A percentile compares a stretch with the other conserved stretches of the same genome.
phyloP scores from a whole-genome alignment of 164 flowering plant genomes.

The Umbellularia californica region DNA sequence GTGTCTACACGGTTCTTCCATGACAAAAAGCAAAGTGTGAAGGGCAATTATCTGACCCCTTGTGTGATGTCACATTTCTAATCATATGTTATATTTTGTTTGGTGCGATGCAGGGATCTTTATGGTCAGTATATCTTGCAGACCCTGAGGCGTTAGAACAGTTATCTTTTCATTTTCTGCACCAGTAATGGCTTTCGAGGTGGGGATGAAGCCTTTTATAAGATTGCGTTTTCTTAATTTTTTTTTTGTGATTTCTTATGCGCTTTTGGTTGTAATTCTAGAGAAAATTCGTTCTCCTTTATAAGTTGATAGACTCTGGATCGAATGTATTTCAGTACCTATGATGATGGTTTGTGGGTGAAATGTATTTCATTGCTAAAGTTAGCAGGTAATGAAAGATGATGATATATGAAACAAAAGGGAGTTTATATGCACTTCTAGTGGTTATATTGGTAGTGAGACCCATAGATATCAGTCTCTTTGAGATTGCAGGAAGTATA shows the following conservation, averaged over 20 bases:
- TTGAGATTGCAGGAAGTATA: too few relatives aligned
- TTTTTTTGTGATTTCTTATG: too few relatives aligned
- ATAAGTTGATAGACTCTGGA: neutral
- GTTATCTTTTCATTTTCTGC: neutral
- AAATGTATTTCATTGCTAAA: neutral
- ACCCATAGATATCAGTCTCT: too few relatives aligned
- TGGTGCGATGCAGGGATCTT: constrained; percentile 43
- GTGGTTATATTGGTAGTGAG: too few relatives aligned
- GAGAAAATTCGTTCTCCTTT: too few relatives aligned
- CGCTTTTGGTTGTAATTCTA: neutral
- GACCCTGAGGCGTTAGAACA: constrained; percentile 39
- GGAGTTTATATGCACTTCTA: too few relatives aligned
- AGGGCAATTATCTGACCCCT: neutral
- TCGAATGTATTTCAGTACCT: neutral
- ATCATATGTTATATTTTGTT: neutral
- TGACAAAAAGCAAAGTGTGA: neutral
- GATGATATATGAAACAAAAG: too few relatives aligned
- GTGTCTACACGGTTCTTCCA: neutral
- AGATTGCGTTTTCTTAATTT: too few relatives aligned
- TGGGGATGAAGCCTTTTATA: neutral
- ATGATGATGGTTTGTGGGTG: neutral
- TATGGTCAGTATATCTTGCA: constrained; percentile 54
- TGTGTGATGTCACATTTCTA: neutral
- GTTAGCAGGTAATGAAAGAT: neutral
- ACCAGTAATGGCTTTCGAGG: constrained; percentile 9